Evolutionary conservation across 331 rosid species (phyloP).

Genomic region (Quercus tomentella): DNA sequence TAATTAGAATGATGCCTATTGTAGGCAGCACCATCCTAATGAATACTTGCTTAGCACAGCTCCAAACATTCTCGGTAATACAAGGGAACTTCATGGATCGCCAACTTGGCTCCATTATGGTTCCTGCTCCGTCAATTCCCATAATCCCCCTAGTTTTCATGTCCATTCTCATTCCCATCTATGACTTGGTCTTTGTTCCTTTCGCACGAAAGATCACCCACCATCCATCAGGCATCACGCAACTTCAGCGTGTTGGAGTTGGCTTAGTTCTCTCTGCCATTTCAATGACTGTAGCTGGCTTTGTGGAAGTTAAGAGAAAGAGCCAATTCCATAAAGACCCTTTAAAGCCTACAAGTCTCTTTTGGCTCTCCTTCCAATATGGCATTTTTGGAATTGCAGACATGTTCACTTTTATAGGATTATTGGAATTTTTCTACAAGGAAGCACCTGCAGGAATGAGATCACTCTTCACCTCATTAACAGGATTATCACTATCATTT

Average conservation of each 20-base stretch:
- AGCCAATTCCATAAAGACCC: slow-evolving; percentile 45
- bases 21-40: slow-evolving; percentile 76
- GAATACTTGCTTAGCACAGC: slow-evolving; percentile 94
- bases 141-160: slow-evolving; percentile 77
- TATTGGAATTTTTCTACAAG: slow-evolving; percentile 73
- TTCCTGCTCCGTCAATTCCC: slow-evolving; percentile 83
- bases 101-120: slow-evolving; percentile 44
- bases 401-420: slow-evolving; percentile 86
- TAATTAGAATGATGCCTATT: slow-evolving; percentile 82
- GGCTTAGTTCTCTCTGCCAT: slow-evolving; percentile 67
- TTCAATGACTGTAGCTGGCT: slow-evolving; percentile 77
- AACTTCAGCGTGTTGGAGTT: slow-evolving; percentile 83
- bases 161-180: slow-evolving; percentile 60
- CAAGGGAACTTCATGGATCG: slow-evolving; percentile 72
- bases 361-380: slow-evolving; percentile 83
- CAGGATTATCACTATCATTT: slow-evolving; percentile 63
- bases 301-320: slow-evolving; percentile 68
- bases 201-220: slow-evolving; percentile 64
- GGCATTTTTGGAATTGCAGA: slow-evolving; percentile 85
- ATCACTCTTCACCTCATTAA: slow-evolving; percentile 77
- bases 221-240: slow-evolving; percentile 83
- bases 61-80: slow-evolving; percentile 85
- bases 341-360: slow-evolving; percentile 46
- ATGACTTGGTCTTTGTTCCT: slow-evolving; percentile 76
- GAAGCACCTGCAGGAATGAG: slow-evolving; percentile 79